Conservation (phyloP, 768 basidiomycete species). For the Rhodosporidiobolus odoratus region DNA sequence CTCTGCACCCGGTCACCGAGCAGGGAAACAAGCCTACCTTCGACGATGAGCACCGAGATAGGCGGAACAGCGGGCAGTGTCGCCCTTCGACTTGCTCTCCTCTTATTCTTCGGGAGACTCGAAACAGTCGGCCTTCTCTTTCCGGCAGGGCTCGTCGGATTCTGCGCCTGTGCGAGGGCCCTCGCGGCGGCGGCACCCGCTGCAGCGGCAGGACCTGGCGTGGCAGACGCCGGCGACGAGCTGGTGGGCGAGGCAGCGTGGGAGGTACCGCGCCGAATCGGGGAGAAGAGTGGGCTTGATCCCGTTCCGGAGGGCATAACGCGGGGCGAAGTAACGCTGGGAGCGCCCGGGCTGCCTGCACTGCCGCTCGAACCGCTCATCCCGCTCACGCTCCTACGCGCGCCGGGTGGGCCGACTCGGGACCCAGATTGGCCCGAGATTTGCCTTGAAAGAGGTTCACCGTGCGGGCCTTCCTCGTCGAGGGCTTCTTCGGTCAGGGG, state of each 20-base stretch:
- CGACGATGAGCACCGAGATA: slow-evolving; percentile 95
- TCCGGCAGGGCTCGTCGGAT: neutral
- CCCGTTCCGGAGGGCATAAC: neutral
- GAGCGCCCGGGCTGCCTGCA: neutral
- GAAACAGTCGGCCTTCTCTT: neutral
- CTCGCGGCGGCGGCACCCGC: slow-evolving; percentile 11
- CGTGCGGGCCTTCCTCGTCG: neutral
- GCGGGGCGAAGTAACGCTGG: neutral
- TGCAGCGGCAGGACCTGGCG: neutral
- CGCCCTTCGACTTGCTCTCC: slow-evolving; percentile 13
- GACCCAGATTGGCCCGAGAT: neutral
- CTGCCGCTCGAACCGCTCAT: slow-evolving; percentile 19
- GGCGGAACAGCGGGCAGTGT: slow-evolving; percentile 61
- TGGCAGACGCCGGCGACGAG: neutral
- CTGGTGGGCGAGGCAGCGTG: neutral
- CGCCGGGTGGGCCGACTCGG: neutral
- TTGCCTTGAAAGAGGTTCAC: neutral
- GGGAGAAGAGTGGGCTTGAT: slow-evolving; percentile 4
- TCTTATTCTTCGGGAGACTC: slow-evolving; percentile 23
- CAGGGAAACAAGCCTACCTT: slow-evolving; percentile 58
- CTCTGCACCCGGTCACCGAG: neutral
- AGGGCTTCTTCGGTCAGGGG: slow-evolving; percentile 18
- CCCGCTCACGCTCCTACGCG: neutral
- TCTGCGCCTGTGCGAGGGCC: neutral
- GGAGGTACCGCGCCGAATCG: neutral